Percentiles rank a stretch among this genome's conserved stretches.
These are phyloP conservation scores for Starmerella khaoyaiensis DNA, from an alignment of 805 yeast genomes.

Conservation along the genomic window DNA sequence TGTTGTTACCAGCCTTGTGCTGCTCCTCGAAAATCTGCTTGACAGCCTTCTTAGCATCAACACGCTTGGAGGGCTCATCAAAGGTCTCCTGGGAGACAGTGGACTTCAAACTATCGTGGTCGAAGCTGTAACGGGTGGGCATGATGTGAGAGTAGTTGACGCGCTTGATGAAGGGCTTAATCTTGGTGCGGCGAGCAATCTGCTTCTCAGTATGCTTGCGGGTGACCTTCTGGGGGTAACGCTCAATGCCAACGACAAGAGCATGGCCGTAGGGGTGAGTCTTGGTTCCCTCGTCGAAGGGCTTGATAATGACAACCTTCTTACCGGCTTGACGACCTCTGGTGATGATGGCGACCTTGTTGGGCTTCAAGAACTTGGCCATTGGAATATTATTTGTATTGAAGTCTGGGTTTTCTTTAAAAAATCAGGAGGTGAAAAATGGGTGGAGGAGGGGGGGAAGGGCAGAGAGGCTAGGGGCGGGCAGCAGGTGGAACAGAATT, in stretches of 20 bases:
- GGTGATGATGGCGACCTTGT: conserved; percentile 99
- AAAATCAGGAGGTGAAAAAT: conserved; percentile 11
- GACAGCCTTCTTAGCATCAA: conserved; percentile 97
- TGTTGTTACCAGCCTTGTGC: conserved; percentile 98
- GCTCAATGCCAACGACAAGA: conserved; percentile 97
- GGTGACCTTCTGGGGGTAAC: conserved; percentile 94
- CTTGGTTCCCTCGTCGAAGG: conserved; percentile 98
- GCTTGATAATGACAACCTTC: conserved; percentile 97
- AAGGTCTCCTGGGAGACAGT: conserved; percentile 87
- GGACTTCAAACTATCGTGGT: conserved; percentile 88
- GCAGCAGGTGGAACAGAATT: conserved; percentile 1
- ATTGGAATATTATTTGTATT: conserved; percentile 30
- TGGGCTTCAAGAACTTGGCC: conserved; percentile 99
- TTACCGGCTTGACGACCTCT: conserved; percentile 99
- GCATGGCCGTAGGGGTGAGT: conserved; percentile 99
- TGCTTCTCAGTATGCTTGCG: conserved; percentile 91
- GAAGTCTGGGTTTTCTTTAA: not conserved
- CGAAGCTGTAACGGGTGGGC: conserved; percentile 99
- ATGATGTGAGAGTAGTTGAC: conserved; percentile 99
- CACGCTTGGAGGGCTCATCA: conserved; percentile 95
- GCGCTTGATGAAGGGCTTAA: conserved; percentile 98
- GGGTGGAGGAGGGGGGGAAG: conserved; percentile 4
- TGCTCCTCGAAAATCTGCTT: conserved; percentile 99
- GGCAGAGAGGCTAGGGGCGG: conserved; percentile 1
- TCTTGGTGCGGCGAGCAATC: conserved; percentile 91